Evolutionary conservation across 2,329 filamentous ascomycete genomes (phyloP).

Genomic region (Rutstroemia sp.): DNA sequence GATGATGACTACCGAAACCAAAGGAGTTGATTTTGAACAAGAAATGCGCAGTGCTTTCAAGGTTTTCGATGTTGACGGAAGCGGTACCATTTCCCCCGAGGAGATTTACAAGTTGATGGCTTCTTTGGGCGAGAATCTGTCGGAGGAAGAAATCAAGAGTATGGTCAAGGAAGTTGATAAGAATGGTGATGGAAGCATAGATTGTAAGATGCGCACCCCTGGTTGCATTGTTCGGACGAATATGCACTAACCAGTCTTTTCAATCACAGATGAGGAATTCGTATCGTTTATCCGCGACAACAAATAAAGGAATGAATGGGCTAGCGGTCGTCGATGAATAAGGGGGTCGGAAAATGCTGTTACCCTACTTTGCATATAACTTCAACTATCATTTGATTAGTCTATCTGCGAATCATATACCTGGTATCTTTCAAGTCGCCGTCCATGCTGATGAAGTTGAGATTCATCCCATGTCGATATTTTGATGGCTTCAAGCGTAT

Average conservation of each 20-base stretch:
- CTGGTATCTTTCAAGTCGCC: too few species aligned
- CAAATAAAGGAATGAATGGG: constrained; percentile 4
- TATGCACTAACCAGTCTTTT: background rate
- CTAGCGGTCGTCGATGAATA: too few species aligned
- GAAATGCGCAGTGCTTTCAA: constrained; percentile 60
- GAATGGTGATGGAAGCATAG: constrained; percentile 56
- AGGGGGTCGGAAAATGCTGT: background rate
- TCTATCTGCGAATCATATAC: too few species aligned
- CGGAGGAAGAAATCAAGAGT: constrained; percentile 56
- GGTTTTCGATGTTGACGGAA: constrained; percentile 59
- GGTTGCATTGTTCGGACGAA: too few species aligned
- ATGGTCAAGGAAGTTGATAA: constrained; percentile 60
- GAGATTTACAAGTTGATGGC: constrained; percentile 58
- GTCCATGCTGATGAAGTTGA: too few species aligned
- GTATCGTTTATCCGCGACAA: constrained; percentile 13
- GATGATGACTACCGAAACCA: constrained; percentile 58
- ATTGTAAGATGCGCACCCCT: constrained; percentile 35
- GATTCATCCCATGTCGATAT: too few species aligned
- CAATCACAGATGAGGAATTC: constrained; percentile 12
- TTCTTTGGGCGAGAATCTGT: constrained; percentile 56
- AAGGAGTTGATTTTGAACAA: constrained; percentile 53
- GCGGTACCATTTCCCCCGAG: constrained; percentile 55
- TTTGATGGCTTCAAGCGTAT: too few species aligned
- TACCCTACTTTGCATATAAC: background rate
- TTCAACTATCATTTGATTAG: background rate